phyloP scores from a whole-genome alignment of 768 basidiomycete genomes.

The Amanita rubescens region DNA sequence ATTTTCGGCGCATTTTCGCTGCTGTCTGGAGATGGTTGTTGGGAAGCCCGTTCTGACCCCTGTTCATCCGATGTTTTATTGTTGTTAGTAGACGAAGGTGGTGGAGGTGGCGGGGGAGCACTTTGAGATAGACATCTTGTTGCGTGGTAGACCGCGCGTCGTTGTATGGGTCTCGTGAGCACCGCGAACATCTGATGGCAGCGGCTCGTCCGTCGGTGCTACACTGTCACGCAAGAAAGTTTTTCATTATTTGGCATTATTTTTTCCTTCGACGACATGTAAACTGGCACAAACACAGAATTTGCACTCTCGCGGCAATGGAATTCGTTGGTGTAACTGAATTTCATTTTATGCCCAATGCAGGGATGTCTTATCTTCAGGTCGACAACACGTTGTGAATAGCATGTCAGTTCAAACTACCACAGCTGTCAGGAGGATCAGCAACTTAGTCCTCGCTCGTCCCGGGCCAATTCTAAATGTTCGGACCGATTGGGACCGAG shows the following conservation, averaged over 20 bases:
- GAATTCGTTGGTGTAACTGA: no score
- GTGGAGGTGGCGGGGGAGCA: slow-evolving; percentile 15
- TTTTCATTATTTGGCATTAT: background rate
- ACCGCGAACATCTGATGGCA: slow-evolving; percentile 13
- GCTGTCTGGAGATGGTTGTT: background rate
- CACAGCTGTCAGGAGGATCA: no score
- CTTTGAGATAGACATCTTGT: slow-evolving; percentile 30
- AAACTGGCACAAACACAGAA: background rate
- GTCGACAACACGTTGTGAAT: no score
- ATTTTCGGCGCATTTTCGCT: background rate
- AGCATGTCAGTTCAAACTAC: no score
- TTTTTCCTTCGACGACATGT: background rate
- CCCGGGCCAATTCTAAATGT: no score
- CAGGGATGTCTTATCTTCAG: background rate
- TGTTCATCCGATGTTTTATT: background rate
- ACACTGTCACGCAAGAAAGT: background rate
- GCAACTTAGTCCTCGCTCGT: no score
- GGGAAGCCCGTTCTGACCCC: background rate
- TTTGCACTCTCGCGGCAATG: background rate
- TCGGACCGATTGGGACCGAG: no score
- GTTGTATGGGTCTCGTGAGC: slow-evolving; percentile 27
- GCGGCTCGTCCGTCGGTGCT: background rate
- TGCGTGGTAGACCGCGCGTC: slow-evolving; percentile 24
- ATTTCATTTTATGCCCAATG: no score
- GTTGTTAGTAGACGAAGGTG: slow-evolving; percentile 1